Evolutionary conservation across 805 yeast species (phyloP).

Genomic region (Diddensiella caesifluorescens): DNA sequence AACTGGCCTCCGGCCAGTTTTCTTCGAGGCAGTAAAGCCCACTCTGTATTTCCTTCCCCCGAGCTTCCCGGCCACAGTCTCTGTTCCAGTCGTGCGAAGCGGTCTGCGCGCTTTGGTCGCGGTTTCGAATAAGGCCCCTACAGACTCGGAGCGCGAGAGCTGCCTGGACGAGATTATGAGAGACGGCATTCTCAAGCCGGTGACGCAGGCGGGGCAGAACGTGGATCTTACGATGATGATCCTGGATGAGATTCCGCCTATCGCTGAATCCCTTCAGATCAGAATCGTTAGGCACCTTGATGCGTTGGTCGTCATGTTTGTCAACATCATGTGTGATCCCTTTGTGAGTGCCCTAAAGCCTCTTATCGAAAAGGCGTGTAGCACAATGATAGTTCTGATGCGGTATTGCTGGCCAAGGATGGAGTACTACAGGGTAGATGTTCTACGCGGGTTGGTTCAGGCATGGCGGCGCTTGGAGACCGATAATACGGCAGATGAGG

Average conservation of each 20-base stretch:
- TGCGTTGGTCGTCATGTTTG: conserved; percentile 21
- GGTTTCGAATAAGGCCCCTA: conserved; percentile 27
- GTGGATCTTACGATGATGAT: conserved; percentile 20
- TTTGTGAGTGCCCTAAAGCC: conserved; percentile 22
- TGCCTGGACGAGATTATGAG: conserved; percentile 28
- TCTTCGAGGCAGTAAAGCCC: conserved; percentile 28
- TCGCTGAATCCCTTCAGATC: conserved; percentile 18
- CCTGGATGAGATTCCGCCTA: conserved; percentile 12
- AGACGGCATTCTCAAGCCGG: conserved; percentile 26
- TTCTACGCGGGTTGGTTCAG: conserved; percentile 24
- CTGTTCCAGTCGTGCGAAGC: conserved; percentile 22
- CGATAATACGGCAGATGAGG: conserved; percentile 6
- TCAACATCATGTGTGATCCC: conserved; percentile 29
- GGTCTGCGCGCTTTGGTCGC: conserved; percentile 42
- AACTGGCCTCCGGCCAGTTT: conserved; percentile 28
- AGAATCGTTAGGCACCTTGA: conserved; percentile 24
- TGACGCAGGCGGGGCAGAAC: conserved; percentile 22
- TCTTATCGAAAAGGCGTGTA: conserved; percentile 18
- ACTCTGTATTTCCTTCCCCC: conserved; percentile 32
- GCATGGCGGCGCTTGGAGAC: conserved; percentile 15
- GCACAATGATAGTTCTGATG: conserved; percentile 16
- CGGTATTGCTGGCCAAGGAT: conserved; percentile 26
- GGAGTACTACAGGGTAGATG: conserved; percentile 25
- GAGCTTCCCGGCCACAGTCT: conserved; percentile 16
- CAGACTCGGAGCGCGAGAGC: background rate